phyloP scores from a whole-genome alignment of 805 yeast genomes.

The Teunomyces gatunensis region DNA sequence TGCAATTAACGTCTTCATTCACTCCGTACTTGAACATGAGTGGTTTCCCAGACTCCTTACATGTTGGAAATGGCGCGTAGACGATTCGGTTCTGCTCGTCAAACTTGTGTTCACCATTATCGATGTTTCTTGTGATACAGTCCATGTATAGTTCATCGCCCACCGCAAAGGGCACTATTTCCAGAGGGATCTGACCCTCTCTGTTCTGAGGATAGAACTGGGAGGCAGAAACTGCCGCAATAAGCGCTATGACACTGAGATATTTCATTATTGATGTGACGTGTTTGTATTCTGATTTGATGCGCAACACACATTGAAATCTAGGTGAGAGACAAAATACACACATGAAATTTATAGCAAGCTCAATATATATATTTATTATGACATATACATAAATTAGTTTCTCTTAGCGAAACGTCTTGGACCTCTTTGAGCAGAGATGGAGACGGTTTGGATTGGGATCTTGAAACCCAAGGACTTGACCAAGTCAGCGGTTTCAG shows the following conservation, averaged over 20 bases:
- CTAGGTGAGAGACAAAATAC: not conserved
- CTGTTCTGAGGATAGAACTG: constrained; percentile 38
- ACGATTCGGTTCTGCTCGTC: constrained; percentile 60
- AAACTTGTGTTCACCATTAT: constrained; percentile 72
- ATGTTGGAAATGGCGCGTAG: constrained; percentile 56
- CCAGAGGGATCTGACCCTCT: constrained; percentile 36
- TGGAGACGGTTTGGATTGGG: constrained; percentile 81
- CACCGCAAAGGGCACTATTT: constrained; percentile 31
- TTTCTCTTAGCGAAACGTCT: constrained; percentile 93
- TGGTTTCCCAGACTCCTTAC: constrained; percentile 64
- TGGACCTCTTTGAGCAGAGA: constrained; percentile 84
- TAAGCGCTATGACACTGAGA: not conserved
- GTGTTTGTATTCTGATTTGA: constrained; percentile 1
- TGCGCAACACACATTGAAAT: not conserved
- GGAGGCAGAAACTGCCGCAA: constrained; percentile 10
- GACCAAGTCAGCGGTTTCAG: constrained; percentile 93
- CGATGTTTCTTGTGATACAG: constrained; percentile 68
- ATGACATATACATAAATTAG: constrained; percentile 36
- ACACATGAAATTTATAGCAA: not conserved
- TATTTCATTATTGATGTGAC: not conserved
- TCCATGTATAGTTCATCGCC: constrained; percentile 49
- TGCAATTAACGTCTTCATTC: constrained; percentile 55
- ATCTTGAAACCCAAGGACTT: constrained; percentile 86
- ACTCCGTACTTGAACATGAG: constrained; percentile 52
- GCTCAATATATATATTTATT: constrained; percentile 4